Conservation (phyloP, 2,329 filamentous ascomycete species). For the Colletotrichum sp. region DNA sequence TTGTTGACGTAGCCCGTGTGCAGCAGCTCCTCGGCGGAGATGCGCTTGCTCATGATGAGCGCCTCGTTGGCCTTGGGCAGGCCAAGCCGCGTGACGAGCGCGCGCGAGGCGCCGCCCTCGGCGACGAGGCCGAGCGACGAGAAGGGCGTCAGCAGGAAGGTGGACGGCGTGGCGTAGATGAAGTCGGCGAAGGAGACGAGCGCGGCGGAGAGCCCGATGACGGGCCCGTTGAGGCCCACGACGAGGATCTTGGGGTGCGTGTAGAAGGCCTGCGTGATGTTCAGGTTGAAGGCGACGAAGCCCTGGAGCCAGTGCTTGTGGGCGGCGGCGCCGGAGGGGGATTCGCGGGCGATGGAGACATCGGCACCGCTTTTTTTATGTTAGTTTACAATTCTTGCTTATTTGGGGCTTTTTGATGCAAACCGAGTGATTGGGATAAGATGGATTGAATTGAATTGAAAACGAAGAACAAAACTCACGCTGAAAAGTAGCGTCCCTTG, state of each 20-base stretch:
- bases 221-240: conserved; percentile 89
- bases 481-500: conserved; percentile 86
- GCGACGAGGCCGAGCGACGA: conserved; percentile 87
- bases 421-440: not conserved
- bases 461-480: conserved; percentile 58
- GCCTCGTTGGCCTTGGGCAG: conserved; percentile 88
- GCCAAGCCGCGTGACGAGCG: conserved; percentile 81
- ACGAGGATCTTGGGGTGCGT: conserved; percentile 93
- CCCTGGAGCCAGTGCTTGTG: conserved; percentile 65
- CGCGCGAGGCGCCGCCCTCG: conserved; percentile 82
- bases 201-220: conserved; percentile 85
- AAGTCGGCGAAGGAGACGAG: conserved; percentile 87
- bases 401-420: not conserved
- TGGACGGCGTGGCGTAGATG: conserved; percentile 81
- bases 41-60: conserved; percentile 85
- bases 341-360: conserved; percentile 61
- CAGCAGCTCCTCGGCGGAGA: conserved; percentile 75
- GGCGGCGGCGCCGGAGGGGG: conserved; percentile 40
- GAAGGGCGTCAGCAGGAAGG: conserved; percentile 92
- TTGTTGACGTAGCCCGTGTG: conserved; percentile 85
- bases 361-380: conserved; percentile 72
- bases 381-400: not conserved
- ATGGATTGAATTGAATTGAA: not conserved
- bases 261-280: conserved; percentile 89
- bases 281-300: conserved; percentile 87